Percentiles rank a stretch among this genome's conserved stretches.
Evolutionary conservation across 2,329 filamentous ascomycete species (phyloP).

Genomic region (Aspergillus sp.): DNA sequence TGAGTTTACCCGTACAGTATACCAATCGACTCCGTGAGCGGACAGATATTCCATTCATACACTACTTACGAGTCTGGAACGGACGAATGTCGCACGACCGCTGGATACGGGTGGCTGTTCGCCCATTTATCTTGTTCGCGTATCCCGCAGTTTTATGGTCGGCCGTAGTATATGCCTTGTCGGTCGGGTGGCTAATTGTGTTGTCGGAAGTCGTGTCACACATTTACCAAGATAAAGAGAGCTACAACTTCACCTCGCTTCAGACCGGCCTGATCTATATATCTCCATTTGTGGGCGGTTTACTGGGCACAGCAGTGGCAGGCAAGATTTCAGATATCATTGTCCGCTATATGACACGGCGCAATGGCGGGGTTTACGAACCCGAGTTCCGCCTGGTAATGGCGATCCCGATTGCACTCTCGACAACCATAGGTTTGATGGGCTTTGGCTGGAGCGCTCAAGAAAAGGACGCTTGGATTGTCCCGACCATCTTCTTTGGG

Average conservation of each 20-base stretch:
- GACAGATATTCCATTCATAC: conserved; percentile 68
- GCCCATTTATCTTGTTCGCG: conserved; percentile 81
- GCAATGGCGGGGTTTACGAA: conserved; percentile 92
- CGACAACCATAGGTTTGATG: conserved; percentile 83
- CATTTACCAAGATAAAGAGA: conserved; percentile 68
- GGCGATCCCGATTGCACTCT: conserved; percentile 74
- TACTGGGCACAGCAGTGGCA: conserved; percentile 88
- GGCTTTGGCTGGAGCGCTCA: conserved; percentile 93
- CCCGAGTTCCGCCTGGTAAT: conserved; percentile 91
- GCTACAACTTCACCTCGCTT: conserved; percentile 79
- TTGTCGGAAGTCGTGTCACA: conserved; percentile 82
- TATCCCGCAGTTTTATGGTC: conserved; percentile 93
- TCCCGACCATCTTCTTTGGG: conserved; percentile 91
- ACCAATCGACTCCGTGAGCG: conserved; percentile 67
- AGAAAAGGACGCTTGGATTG: conserved; percentile 76
- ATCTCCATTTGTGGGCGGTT: conserved; percentile 82
- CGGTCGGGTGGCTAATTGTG: conserved; percentile 93
- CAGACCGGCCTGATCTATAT: conserved; percentile 86
- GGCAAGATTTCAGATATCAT: conserved; percentile 85
- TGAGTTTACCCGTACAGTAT: conserved; percentile 53
- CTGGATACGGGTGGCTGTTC: conserved; percentile 74
- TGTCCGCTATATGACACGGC: conserved; percentile 75
- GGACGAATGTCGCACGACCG: conserved; percentile 75
- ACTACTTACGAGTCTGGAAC: conserved; percentile 74
- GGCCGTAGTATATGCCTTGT: conserved; percentile 77